Evolutionary conservation across 2,329 filamentous ascomycete genomes (phyloP), one percentile per base, ranked within the genome.

Genomic region (Trichoderma aggressivum): DNA sequence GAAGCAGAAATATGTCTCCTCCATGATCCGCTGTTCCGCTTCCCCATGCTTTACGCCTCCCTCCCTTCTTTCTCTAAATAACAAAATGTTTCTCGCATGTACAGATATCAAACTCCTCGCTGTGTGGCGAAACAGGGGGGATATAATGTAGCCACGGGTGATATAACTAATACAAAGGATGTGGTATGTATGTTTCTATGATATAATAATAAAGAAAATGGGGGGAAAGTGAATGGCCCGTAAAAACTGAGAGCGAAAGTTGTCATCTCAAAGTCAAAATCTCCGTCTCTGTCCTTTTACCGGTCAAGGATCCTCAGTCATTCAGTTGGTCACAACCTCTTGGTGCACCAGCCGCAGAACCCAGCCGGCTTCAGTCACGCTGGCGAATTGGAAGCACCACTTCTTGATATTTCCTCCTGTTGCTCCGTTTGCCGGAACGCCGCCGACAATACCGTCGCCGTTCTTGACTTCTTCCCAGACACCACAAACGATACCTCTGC

Each of bases 401-500:
- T 89, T 89, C 76, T 85, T 88, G 70, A 90, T 86, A 72, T 83
- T 86, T 26, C 88, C 87, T 10, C 83, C 83, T 7, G 86, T 82
- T 28, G 82, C 83, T 7, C 87, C 87, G 26, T 82, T 85, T 64
- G 84, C 82, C 3, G 87, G 86, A 55, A 82, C 87, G 21, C 83
- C 80, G 30, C 87, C 87, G 12, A 85, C 83, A 53, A 86, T 84
- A 28, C 88, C 88, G 28, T 88, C 85, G 73, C 88, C 88, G 73
- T 90, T 88, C 62, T 89, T 89, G 75, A 91, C 83, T 74, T 93
- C 90, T 79, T 96, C 92, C 89, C 94, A 96, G 43, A 98, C 91
- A 74, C 92, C 94, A 70, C 97, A 90, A 1, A 96, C 93, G 76
- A 98, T 95, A 60, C 94, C 94, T 39, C 92, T 92, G 74, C 92